Conservation (phyloP, 768 basidiomycete genomes). For the Russula sp. region DNA sequence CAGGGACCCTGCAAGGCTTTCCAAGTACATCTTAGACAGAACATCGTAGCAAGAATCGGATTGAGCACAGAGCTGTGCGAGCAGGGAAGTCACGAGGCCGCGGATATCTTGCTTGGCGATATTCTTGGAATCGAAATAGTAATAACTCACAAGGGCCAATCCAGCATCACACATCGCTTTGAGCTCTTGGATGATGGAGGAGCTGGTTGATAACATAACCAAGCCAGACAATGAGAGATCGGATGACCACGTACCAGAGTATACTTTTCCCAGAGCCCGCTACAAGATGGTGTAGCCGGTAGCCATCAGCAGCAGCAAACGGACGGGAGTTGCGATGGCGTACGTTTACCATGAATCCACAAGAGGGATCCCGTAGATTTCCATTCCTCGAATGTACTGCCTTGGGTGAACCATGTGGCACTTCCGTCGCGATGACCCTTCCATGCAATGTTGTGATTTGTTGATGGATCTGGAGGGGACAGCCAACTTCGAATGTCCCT, state of each 20-base stretch:
- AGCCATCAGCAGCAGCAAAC: background rate
- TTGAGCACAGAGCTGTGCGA: background rate
- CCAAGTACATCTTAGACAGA: background rate
- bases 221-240: background rate
- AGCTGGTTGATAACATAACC: background rate
- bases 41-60: background rate
- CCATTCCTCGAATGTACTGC: background rate
- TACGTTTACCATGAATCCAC: background rate
- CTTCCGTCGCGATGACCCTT: background rate
- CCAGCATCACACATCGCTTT: background rate
- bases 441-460: background rate
- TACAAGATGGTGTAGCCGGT: background rate
- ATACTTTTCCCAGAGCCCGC: background rate
- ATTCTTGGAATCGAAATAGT: background rate
- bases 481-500: background rate
- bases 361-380: background rate
- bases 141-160: background rate
- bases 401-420: background rate
- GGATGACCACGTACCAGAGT: too few relatives aligned
- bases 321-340: background rate
- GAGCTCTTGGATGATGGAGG: background rate
- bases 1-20: background rate
- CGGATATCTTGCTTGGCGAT: background rate
- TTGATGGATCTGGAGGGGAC: background rate
- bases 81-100: background rate